A percentile compares a stretch with the other conserved stretches of the same genome.
Evolutionary conservation across 805 yeast species (phyloP).

Genomic region (Maudiozyma saulgeensis): DNA sequence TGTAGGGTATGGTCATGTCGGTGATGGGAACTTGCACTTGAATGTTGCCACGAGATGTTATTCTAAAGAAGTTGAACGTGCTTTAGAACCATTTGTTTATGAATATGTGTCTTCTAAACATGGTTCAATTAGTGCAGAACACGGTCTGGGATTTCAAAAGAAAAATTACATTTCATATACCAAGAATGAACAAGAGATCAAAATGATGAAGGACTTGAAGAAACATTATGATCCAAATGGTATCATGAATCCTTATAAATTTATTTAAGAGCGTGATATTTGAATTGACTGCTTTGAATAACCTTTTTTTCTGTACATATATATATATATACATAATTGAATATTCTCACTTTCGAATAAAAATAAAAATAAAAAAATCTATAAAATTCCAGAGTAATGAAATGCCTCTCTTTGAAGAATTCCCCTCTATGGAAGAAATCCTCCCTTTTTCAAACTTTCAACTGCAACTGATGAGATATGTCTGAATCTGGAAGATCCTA

Average conservation of each 20-base stretch:
- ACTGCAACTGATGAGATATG: conserved; percentile 50
- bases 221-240: conserved; percentile 81
- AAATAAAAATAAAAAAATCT: not conserved
- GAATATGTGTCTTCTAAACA: conserved; percentile 65
- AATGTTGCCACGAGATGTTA: conserved; percentile 87
- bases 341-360: not conserved
- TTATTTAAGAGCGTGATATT: conserved; percentile 34
- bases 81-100: conserved; percentile 88
- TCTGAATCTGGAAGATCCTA: conserved; percentile 65
- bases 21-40: conserved; percentile 93
- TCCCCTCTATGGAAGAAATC: conserved; percentile 15
- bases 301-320: conserved; percentile 1
- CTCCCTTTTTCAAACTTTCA: conserved; percentile 39
- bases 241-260: conserved; percentile 91
- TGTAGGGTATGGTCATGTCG: conserved; percentile 96
- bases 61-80: conserved; percentile 64
- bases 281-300: conserved; percentile 13
- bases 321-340: not conserved
- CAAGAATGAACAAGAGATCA: conserved; percentile 61
- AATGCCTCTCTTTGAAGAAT: not conserved
- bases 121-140: conserved; percentile 96
- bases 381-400: not conserved
- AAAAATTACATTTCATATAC: conserved; percentile 80
- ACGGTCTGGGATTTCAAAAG: conserved; percentile 96
- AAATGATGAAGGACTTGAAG: conserved; percentile 70